phyloP scores from a whole-genome alignment of 2,329 filamentous ascomycete species.

The Didymella glomerata region DNA sequence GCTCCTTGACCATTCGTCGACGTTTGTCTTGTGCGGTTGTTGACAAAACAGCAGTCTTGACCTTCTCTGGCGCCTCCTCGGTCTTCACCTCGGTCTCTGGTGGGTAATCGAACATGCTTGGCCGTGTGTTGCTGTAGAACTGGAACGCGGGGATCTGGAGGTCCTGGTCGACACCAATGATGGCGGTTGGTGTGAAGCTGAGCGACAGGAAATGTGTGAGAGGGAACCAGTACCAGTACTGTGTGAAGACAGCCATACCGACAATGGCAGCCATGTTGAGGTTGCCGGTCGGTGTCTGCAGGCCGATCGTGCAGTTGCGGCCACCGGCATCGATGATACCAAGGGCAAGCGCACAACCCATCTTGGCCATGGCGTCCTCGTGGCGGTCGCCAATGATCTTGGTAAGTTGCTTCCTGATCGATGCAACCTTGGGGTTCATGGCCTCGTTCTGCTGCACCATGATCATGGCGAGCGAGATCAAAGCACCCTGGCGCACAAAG shows the following conservation, averaged over 20 bases:
- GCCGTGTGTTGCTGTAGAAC: constrained; percentile 92
- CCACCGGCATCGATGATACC: constrained; percentile 98
- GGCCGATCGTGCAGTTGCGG: constrained; percentile 95
- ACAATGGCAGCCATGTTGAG: constrained; percentile 99
- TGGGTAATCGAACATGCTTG: constrained; percentile 96
- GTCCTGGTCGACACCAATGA: constrained; percentile 93
- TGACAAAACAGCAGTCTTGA: constrained; percentile 93
- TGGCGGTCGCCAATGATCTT: constrained; percentile 95
- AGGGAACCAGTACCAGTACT: constrained; percentile 99
- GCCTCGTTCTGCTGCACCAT: constrained; percentile 99
- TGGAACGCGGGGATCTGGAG: constrained; percentile 93
- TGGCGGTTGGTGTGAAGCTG: constrained; percentile 94
- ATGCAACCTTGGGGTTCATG: constrained; percentile 95
- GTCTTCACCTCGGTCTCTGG: constrained; percentile 95
- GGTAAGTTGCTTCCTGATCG: constrained; percentile 89
- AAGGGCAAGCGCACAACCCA: constrained; percentile 89
- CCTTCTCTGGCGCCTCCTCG: constrained; percentile 90
- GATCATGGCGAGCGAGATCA: constrained; percentile 96
- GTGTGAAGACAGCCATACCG: constrained; percentile 96
- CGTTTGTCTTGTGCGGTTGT: constrained; percentile 98
- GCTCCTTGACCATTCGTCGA: constrained; percentile 91
- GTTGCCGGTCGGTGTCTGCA: constrained; percentile 97
- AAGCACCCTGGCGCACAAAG: constrained; percentile 94
- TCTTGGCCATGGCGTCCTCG: constrained; percentile 99
- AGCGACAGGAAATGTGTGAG: constrained; percentile 96